phyloP scores from a whole-genome alignment of 2,329 filamentous ascomycete species.

The Cylindrodendrum hubeiense region DNA sequence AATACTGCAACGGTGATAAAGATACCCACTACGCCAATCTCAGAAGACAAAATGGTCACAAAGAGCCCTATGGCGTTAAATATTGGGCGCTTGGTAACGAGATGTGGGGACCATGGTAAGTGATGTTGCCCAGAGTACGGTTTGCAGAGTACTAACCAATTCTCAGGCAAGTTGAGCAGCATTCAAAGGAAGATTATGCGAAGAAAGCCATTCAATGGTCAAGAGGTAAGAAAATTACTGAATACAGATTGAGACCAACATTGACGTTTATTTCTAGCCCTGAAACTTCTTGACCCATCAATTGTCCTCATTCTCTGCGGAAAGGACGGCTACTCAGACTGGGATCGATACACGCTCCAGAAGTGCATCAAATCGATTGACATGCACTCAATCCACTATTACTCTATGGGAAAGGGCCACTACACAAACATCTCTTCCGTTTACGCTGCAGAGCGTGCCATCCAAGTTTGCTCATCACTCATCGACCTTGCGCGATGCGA shows the following conservation, averaged over 20 bases:
- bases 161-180: slow-evolving; percentile 69
- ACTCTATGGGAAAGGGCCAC: slow-evolving; percentile 77
- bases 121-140: background rate
- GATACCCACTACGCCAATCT: slow-evolving; percentile 86
- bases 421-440: slow-evolving; percentile 83
- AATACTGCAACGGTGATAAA: slow-evolving; percentile 82
- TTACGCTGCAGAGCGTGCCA: slow-evolving; percentile 75
- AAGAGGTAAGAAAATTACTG: slow-evolving; percentile 53
- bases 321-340: slow-evolving; percentile 74
- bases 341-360: slow-evolving; percentile 71
- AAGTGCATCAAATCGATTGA: slow-evolving; percentile 59
- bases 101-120: slow-evolving; percentile 68
- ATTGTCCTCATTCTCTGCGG: slow-evolving; percentile 79
- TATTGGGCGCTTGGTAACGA: slow-evolving; percentile 89
- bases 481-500: slow-evolving; percentile 65
- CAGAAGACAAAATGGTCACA: slow-evolving; percentile 77
- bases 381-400: slow-evolving; percentile 69
- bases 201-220: slow-evolving; percentile 77
- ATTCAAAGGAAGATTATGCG: slow-evolving; percentile 76
- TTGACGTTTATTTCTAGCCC: slow-evolving; percentile 50
- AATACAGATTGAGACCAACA: accelerated
- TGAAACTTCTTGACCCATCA: slow-evolving; percentile 76
- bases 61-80: slow-evolving; percentile 81
- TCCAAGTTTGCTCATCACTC: slow-evolving; percentile 74
- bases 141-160: background rate